phyloP scores from a whole-genome alignment of 2,329 filamentous ascomycete species.

The Colletotrichum sublineola region DNA sequence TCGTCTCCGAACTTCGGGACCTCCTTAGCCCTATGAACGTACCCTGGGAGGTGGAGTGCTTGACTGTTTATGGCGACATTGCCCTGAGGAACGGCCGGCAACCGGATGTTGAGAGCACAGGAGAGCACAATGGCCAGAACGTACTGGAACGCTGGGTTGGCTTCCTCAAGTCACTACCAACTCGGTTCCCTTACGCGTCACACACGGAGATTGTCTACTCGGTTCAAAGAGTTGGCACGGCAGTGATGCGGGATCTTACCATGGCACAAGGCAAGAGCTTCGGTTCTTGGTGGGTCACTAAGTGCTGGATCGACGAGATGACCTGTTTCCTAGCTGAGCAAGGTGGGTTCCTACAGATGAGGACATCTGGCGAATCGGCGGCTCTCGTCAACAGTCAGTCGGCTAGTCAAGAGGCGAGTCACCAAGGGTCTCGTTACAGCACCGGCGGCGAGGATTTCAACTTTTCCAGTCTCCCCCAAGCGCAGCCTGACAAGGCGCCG shows the following conservation, averaged over 20 bases:
- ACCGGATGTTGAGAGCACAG: slow-evolving; percentile 53
- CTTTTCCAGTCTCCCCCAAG: slow-evolving; percentile 59
- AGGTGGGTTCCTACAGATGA: slow-evolving; percentile 84
- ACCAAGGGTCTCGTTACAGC: slow-evolving; percentile 57
- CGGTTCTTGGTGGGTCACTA: slow-evolving; percentile 94
- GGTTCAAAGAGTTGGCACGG: slow-evolving; percentile 80
- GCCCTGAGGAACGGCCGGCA: slow-evolving; percentile 61
- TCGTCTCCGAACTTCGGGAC: slow-evolving; percentile 76
- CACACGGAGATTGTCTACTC: slow-evolving; percentile 81
- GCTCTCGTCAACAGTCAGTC: slow-evolving; percentile 51
- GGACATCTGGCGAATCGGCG: slow-evolving; percentile 53
- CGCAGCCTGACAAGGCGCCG: slow-evolving; percentile 64
- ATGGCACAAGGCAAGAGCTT: slow-evolving; percentile 84
- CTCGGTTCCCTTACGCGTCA: slow-evolving; percentile 79
- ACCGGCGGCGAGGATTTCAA: slow-evolving; percentile 61
- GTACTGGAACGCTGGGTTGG: slow-evolving; percentile 84
- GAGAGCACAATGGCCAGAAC: slow-evolving; percentile 66
- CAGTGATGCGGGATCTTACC: slow-evolving; percentile 85
- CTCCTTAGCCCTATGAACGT: slow-evolving; percentile 78
- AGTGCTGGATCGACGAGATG: slow-evolving; percentile 97
- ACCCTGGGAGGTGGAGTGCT: slow-evolving; percentile 73
- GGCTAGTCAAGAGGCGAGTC: slow-evolving; percentile 53
- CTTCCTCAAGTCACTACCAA: slow-evolving; percentile 77
- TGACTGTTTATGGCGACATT: slow-evolving; percentile 72
- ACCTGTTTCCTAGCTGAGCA: slow-evolving; percentile 89